A percentile compares a stretch with the other conserved stretches of the same genome.
Conservation (phyloP, 2,329 filamentous ascomycete species). For the Penicillium sp. region DNA sequence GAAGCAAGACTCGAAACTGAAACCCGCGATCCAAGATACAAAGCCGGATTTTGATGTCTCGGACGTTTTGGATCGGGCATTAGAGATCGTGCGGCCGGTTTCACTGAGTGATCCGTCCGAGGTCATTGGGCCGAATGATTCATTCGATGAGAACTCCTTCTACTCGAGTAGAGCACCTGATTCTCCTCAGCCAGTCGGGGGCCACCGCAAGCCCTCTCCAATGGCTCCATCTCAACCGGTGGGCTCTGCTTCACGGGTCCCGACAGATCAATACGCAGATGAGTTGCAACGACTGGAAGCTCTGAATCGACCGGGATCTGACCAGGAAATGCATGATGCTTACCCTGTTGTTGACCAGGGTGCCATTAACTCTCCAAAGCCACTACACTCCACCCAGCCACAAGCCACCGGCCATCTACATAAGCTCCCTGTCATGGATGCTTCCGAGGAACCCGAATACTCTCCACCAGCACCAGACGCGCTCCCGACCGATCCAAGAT, state of each 20-base stretch:
- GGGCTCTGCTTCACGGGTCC: constrained; percentile 36
- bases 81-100: constrained; percentile 70
- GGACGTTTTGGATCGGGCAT: constrained; percentile 71
- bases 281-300: constrained; percentile 42
- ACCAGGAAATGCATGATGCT: constrained; percentile 44
- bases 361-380: constrained; percentile 34
- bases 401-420: constrained; percentile 25
- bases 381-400: constrained; percentile 27
- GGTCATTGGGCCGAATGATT: constrained; percentile 70
- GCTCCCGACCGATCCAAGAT: constrained; percentile 33
- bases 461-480: constrained; percentile 49
- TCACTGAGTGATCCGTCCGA: constrained; percentile 56
- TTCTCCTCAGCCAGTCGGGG: constrained; percentile 58
- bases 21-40: constrained; percentile 54
- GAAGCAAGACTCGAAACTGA: constrained; percentile 51
- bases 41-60: constrained; percentile 69
- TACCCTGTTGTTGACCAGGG: constrained; percentile 42
- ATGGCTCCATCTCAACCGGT: constrained; percentile 34
- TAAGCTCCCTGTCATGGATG: constrained; percentile 33
- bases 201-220: constrained; percentile 35
- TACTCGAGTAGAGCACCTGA: constrained; percentile 90
- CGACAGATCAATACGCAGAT: constrained; percentile 38
- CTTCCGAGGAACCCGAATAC: constrained; percentile 51
- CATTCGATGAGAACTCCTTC: constrained; percentile 90
- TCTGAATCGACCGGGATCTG: constrained; percentile 39